Conservation (phyloP, 345 rosid genomes). For the Laguncularia racemosa region DNA sequence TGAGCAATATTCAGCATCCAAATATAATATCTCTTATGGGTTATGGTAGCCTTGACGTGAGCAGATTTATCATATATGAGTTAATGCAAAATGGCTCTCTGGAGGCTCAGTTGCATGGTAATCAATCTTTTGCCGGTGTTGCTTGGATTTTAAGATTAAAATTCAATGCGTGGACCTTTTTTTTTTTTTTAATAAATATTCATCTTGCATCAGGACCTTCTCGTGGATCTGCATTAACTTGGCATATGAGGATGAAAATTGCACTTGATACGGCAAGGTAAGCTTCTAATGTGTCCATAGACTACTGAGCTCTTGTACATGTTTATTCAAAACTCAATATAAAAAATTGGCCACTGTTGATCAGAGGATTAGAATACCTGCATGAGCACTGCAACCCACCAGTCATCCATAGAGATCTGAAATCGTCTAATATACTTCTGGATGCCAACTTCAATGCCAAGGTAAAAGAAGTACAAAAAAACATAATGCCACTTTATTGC, state of each 20-base stretch:
- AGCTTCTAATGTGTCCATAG: slow-evolving; percentile 12
- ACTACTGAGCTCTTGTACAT: background rate
- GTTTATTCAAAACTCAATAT: background rate
- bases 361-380: slow-evolving; percentile 91
- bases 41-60: slow-evolving; percentile 43
- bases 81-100: slow-evolving; percentile 81
- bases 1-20: slow-evolving; percentile 68
- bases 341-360: slow-evolving; percentile 18
- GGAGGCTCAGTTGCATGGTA: slow-evolving; percentile 88
- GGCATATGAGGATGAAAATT: slow-evolving; percentile 90
- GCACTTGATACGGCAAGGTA: slow-evolving; percentile 89
- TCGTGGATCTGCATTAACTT: slow-evolving; percentile 60
- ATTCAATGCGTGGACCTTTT: background rate
- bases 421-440: slow-evolving; percentile 88
- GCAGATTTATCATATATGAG: slow-evolving; percentile 72
- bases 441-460: slow-evolving; percentile 88
- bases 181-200: too few species aligned
- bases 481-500: background rate
- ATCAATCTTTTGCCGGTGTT: background rate
- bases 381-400: slow-evolving; percentile 87
- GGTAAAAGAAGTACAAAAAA: slow-evolving; percentile 36
- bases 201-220: slow-evolving; percentile 48
- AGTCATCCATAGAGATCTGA: slow-evolving; percentile 97
- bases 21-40: slow-evolving; percentile 71
- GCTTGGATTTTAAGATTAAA: background rate